Conservation (phyloP, 75 land plant genomes). For the Ceratopteris richardii region DNA sequence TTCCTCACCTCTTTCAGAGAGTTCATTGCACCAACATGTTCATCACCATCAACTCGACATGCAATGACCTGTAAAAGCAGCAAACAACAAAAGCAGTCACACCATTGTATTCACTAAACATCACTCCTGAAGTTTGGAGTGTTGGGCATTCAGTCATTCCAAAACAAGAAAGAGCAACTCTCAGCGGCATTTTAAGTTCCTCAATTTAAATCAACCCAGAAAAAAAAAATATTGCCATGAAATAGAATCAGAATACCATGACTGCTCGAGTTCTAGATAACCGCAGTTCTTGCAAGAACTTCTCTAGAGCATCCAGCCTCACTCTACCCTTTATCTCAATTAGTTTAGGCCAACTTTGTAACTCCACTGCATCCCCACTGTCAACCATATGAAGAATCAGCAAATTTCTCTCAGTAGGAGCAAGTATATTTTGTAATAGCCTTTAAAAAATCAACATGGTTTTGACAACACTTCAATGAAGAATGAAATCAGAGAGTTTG, state of each 20-base stretch:
- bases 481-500: no score
- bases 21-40: background rate
- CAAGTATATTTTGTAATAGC: no score
- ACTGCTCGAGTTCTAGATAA: constrained; percentile 77
- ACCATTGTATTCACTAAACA: no score
- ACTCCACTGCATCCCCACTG: constrained; percentile 87
- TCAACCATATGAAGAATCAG: constrained; percentile 4
- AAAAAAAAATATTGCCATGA: no score
- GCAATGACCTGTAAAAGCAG: constrained; percentile 9
- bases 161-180: constrained; percentile 1
- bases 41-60: constrained; percentile 8
- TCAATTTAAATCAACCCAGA: no score
- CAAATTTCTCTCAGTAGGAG: no score
- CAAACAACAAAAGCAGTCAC: no score
- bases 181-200: no score
- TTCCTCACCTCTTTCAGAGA: constrained; percentile 12
- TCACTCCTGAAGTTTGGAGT: no score
- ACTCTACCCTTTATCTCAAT: constrained; percentile 96
- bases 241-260: constrained; percentile 86
- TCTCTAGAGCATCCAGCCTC: constrained; percentile 71
- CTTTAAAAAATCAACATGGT: no score
- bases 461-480: no score
- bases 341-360: constrained; percentile 62
- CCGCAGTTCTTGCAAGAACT: constrained; percentile 79
- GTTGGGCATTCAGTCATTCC: no score